These are phyloP conservation scores for Oehlia diaphana DNA, from an alignment of 192 early-diverging fungal genomes.

Conservation along the genomic window DNA sequence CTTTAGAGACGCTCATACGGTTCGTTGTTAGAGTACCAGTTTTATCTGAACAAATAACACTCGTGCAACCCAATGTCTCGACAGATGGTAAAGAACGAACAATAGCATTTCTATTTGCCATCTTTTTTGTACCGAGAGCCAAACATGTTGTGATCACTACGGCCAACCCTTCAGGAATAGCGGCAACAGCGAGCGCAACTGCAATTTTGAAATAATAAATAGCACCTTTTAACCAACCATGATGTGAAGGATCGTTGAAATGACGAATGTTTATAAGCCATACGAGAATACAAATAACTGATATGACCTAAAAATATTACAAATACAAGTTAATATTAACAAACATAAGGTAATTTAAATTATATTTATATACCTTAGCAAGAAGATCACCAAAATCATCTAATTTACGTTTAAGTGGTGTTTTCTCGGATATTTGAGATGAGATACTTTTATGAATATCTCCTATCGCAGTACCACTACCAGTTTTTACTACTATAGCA, in stretches of 20 bases:
- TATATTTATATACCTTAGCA: conserved; percentile 56
- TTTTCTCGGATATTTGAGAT: conserved; percentile 84
- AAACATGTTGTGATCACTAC: conserved; percentile 98
- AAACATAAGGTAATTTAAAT: conserved; percentile 16
- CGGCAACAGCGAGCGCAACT: conserved; percentile 96
- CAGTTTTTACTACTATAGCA: conserved; percentile 88
- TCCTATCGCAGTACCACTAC: conserved; percentile 89
- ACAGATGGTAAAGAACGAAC: conserved; percentile 90
- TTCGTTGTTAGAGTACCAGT: conserved; percentile 99
- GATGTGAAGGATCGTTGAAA: conserved; percentile 85
- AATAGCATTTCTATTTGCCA: conserved; percentile 96
- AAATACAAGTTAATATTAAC: conserved; percentile 45
- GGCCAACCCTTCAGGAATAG: conserved; percentile 98
- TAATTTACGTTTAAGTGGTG: conserved; percentile 91
- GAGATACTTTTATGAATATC: conserved; percentile 89
- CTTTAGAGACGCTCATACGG: conserved; percentile 89
- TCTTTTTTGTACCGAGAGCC: conserved; percentile 95
- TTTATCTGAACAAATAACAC: conserved; percentile 99
- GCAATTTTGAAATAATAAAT: conserved; percentile 99
- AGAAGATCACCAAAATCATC: conserved; percentile 94
- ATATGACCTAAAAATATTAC: conserved; percentile 52
- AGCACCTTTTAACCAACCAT: conserved; percentile 93
- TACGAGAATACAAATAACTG: conserved; percentile 91
- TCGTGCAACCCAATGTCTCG: conserved; percentile 96
- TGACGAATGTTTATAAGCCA: conserved; percentile 99